Evolutionary conservation across 31 red algal genomes (phyloP), one percentile per base, ranked within the genome.

Genomic region (Pterothamnion heteromorphum): DNA sequence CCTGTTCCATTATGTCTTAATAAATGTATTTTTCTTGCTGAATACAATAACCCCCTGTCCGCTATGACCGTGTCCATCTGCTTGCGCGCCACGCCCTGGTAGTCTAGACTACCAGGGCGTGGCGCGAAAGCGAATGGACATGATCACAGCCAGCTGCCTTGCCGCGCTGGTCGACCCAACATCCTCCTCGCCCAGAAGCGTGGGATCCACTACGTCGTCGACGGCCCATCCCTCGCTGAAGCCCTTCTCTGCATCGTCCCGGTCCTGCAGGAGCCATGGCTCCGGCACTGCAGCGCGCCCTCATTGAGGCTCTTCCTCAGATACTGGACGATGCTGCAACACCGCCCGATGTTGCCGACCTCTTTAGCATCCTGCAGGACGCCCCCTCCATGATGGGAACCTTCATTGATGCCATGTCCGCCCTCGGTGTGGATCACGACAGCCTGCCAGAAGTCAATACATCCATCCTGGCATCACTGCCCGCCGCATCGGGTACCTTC

Each of bases 141-240:
- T n/a, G n/a, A n/a, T n/a, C n/a, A n/a, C n/a, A n/a, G n/a, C n/a
- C n/a, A n/a, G n/a, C n/a, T n/a, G n/a, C n/a, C n/a, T n/a, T n/a
- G n/a, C n/a, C n/a, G n/a, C n/a, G n/a, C n/a, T n/a, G n/a, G n/a
- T n/a, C n/a, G n/a, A n/a, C n/a, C n/a, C n/a, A n/a, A n/a, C n/a
- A n/a, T n/a, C n/a, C n/a, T n/a, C n/a, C 80, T 95, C 2, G 91
- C 87, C 39, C 92, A 93, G 44, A 31, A 93, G 3, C 36, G 90
- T 80, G 93, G 94, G 94, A 72, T 95, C 2, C 91, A 95, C 37
- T 93, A 90, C 57, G 87, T 95, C 18, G 91, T 95, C 24, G 94
- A 95, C 64, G 94, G 91, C 23, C 74, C 88, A 9, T 32, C 87
- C 37, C 81, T 95, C 3, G 91, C 87, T 74, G 91, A 95, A 35